Evolutionary conservation across 306 rosid species (phyloP).

Genomic region (Datisca glomerata): DNA sequence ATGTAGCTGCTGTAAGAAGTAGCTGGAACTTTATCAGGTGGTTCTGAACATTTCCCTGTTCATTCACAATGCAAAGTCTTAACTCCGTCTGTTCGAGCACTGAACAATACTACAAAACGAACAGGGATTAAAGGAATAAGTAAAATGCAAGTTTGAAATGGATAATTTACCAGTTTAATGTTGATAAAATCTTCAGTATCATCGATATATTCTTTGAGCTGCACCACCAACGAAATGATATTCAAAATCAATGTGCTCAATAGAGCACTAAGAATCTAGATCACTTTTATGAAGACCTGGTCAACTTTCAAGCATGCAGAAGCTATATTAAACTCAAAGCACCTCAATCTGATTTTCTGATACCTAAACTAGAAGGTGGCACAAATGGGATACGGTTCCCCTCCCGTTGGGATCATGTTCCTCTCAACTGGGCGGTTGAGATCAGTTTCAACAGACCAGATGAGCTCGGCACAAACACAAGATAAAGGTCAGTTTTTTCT

Average conservation of each 20-base stretch:
- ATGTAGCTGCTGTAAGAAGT: slow-evolving; percentile 86
- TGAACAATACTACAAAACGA: not conserved
- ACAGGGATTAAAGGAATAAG: not conserved
- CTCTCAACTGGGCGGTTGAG: no score
- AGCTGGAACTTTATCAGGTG: slow-evolving; percentile 80
- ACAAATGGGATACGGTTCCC: not conserved
- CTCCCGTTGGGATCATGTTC: no score
- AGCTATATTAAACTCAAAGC: no score
- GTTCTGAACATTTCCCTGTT: slow-evolving; percentile 93
- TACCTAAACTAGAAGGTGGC: not conserved
- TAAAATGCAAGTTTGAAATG: slow-evolving; percentile 10
- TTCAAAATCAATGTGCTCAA: slow-evolving; percentile 7
- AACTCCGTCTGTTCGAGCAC: not conserved
- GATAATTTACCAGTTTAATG: slow-evolving; percentile 29
- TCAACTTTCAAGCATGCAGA: no score
- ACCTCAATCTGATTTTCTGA: slow-evolving; percentile 9
- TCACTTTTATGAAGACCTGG: no score
- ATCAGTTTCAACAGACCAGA: no score
- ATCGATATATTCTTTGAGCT: slow-evolving; percentile 42
- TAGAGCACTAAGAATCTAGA: no score
- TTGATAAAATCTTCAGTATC: slow-evolving; percentile 42
- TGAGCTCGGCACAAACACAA: no score
- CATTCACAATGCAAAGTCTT: slow-evolving; percentile 10
- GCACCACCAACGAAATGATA: slow-evolving; percentile 22
- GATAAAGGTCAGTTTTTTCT: no score